A percentile compares a stretch with the other conserved stretches of the same genome.
These are phyloP conservation scores for Adansonia grandidieri DNA, from an alignment of 441 rosid genomes.

Conservation along the genomic window DNA sequence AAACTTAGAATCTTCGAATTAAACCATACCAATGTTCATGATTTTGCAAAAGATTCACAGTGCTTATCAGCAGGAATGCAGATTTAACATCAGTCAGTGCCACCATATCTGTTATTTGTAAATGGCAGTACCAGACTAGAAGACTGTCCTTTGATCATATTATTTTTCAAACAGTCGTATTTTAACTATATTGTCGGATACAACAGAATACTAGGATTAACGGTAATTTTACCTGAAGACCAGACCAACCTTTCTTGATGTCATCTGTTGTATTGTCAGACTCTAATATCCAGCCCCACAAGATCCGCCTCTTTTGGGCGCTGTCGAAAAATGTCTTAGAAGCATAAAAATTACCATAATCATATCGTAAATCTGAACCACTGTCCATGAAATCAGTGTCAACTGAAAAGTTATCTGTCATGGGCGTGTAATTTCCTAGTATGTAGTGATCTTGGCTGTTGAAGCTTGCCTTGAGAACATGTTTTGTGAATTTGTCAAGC, in stretches of 20 bases:
- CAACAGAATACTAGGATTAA: not conserved
- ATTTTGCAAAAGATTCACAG: not conserved
- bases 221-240: slow-evolving; percentile 46
- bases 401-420: slow-evolving; percentile 36
- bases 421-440: slow-evolving; percentile 41
- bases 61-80: not conserved
- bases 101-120: too few species aligned
- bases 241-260: slow-evolving; percentile 55
- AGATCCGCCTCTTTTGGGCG: slow-evolving; percentile 44
- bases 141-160: not conserved
- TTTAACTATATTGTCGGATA: not conserved
- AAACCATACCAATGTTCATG: not conserved
- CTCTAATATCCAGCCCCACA: slow-evolving; percentile 59
- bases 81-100: not conserved
- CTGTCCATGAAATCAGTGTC: slow-evolving; percentile 47
- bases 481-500: not conserved
- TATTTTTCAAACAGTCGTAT: not conserved
- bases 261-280: slow-evolving; percentile 41
- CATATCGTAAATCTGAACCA: slow-evolving; percentile 46
- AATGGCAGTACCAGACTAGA: too few species aligned
- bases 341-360: slow-evolving; percentile 58
- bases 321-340: slow-evolving; percentile 57
- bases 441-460: slow-evolving; percentile 31
- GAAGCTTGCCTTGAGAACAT: slow-evolving; percentile 14
- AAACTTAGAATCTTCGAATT: not conserved